phyloP scores from a whole-genome alignment of 1,139 yeast genomes.

The Debaryomyces robertsiae region DNA sequence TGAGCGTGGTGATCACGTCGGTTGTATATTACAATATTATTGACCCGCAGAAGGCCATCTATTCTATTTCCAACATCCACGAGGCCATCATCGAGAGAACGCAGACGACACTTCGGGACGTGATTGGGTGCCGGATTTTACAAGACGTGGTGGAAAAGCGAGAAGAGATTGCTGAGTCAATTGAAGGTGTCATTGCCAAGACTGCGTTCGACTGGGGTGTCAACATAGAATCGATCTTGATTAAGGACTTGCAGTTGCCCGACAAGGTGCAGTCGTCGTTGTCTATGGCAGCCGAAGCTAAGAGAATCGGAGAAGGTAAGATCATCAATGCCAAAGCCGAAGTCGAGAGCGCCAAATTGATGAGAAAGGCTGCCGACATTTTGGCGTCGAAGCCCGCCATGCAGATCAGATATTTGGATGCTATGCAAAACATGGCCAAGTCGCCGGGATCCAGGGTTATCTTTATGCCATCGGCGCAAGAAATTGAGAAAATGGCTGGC shows the following conservation, averaged over 20 bases:
- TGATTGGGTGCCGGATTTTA: constrained; percentile 64
- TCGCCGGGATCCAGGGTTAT: constrained; percentile 65
- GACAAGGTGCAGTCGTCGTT: constrained; percentile 60
- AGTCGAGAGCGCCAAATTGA: constrained; percentile 73
- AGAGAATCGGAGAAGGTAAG: constrained; percentile 76
- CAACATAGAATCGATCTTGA: constrained; percentile 65
- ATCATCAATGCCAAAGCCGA: constrained; percentile 77
- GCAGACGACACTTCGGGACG: constrained; percentile 75
- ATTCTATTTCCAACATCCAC: constrained; percentile 57
- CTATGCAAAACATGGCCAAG: constrained; percentile 76
- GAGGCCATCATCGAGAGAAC: constrained; percentile 70
- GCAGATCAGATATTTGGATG: constrained; percentile 79
- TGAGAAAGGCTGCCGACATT: constrained; percentile 80
- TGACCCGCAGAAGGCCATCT: constrained; percentile 70
- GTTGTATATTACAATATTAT: constrained; percentile 69
- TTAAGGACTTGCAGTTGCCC: constrained; percentile 66
- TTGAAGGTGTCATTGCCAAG: constrained; percentile 61
- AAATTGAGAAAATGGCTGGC: constrained; percentile 40
- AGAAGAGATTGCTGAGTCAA: constrained; percentile 70
- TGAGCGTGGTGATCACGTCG: constrained; percentile 60
- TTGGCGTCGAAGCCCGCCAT: constrained; percentile 75
- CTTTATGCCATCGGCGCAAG: constrained; percentile 65
- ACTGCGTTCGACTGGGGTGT: constrained; percentile 78
- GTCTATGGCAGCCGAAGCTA: constrained; percentile 77
- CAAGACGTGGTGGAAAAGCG: constrained; percentile 79